Conservation (phyloP, 2,329 filamentous ascomycete species). For the Colletotrichum orchidophilum region DNA sequence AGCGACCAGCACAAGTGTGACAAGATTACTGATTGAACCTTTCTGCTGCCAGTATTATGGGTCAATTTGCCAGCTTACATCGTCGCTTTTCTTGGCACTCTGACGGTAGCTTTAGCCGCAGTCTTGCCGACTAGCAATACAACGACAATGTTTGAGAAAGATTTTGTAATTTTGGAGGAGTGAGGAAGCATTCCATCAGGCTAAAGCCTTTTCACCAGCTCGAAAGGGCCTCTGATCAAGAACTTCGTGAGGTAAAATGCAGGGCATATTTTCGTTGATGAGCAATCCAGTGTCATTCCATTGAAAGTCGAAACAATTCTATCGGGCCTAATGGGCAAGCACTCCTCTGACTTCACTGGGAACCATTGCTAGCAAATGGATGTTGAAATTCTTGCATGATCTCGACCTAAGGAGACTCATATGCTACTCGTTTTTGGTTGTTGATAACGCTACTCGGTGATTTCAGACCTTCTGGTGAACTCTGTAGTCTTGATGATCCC, state of each 20-base stretch:
- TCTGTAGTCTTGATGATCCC: neutral
- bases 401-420: no score
- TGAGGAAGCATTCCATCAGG: neutral
- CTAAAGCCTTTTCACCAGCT: neutral
- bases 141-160: conserved; percentile 37
- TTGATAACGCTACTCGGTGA: neutral
- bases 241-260: neutral
- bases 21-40: neutral
- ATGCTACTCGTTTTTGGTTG: neutral
- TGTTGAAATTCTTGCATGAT: no score
- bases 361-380: no score
- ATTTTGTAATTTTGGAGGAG: conserved; percentile 45
- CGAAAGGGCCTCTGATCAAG: neutral
- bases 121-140: neutral
- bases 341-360: no score
- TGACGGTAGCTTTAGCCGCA: neutral
- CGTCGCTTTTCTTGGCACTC: neutral
- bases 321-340: no score
- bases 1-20: neutral
- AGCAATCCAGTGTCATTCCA: neutral
- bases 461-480: neutral
- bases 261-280: neutral
- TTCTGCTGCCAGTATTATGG: neutral
- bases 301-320: neutral
- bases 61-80: neutral